phyloP scores from a whole-genome alignment of 148 eudicot species.

The Tetragonia tetragonoides region DNA sequence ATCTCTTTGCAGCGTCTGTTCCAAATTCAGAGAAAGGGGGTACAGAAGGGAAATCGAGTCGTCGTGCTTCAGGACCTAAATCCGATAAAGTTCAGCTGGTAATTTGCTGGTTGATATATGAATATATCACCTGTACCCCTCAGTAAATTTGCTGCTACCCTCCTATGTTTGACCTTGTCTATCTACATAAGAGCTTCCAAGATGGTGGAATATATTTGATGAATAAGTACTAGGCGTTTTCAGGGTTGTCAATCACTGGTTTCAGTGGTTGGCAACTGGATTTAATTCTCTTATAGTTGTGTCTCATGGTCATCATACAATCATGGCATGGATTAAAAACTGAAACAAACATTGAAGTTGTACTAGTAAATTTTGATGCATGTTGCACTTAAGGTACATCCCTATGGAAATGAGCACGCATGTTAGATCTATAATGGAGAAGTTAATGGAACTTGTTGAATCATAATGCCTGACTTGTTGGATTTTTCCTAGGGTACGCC shows the following conservation, averaged over 20 bases:
- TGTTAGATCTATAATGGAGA: neutral
- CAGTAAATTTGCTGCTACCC: neutral
- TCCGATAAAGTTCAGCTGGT: conserved; percentile 85
- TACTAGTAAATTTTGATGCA: neutral
- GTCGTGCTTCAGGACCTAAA: conserved; percentile 56
- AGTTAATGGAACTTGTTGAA: neutral
- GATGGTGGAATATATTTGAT: neutral
- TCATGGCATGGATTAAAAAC: neutral
- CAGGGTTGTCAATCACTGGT: neutral
- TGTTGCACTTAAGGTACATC: neutral
- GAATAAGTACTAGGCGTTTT: neutral
- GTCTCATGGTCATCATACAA: conserved; percentile 1
- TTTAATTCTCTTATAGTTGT: neutral
- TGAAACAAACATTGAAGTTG: neutral
- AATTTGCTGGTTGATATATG: conserved; percentile 20
- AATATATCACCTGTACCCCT: no score
- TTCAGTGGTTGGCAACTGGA: neutral
- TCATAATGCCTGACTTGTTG: neutral
- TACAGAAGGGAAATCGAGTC: conserved; percentile 45
- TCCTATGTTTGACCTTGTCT: neutral
- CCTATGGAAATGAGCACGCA: neutral
- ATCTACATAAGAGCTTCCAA: neutral
- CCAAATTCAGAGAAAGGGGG: conserved; percentile 52
- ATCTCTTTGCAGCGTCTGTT: conserved; percentile 68
- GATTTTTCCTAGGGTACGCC: neutral